Evolutionary conservation across 2,329 filamentous ascomycete genomes (phyloP).

Genomic region (Uncinocarpus reesii): DNA sequence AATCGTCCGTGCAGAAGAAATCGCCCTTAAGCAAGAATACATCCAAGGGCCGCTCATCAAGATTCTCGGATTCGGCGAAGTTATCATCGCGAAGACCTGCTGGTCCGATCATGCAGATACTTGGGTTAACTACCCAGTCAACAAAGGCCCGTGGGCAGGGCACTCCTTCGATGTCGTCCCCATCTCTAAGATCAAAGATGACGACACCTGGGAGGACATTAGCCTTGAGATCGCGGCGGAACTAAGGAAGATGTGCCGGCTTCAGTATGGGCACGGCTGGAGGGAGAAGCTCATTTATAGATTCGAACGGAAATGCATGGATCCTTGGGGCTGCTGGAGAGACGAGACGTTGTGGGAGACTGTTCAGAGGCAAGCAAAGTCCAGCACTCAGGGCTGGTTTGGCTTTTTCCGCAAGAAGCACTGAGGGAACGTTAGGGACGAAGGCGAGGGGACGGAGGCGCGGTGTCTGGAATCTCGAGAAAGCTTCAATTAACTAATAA

Average conservation of each 20-base stretch:
- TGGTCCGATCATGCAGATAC: slow-evolving; percentile 5
- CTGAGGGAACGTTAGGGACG: not conserved
- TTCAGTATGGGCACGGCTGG: slow-evolving; percentile 10
- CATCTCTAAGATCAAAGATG: slow-evolving; percentile 5
- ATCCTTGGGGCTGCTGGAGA: slow-evolving; percentile 10
- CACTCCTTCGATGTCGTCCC: slow-evolving; percentile 11
- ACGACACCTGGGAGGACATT: slow-evolving; percentile 11
- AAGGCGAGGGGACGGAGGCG: too few species aligned
- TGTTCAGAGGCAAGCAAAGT: slow-evolving; percentile 6
- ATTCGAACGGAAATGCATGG: slow-evolving; percentile 4
- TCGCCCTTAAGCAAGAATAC: slow-evolving; percentile 10
- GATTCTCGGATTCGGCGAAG: slow-evolving; percentile 10
- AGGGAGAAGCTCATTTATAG: slow-evolving; percentile 2
- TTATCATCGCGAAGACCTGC: slow-evolving; percentile 10
- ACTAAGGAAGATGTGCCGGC: slow-evolving; percentile 3
- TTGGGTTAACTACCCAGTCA: slow-evolving; percentile 2
- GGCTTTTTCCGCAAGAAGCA: not conserved
- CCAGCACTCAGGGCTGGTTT: not conserved
- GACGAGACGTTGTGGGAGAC: slow-evolving; percentile 9
- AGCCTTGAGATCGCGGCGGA: slow-evolving; percentile 3
- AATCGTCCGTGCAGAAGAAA: slow-evolving; percentile 7
- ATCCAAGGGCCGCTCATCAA: slow-evolving; percentile 13
- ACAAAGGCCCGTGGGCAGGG: slow-evolving; percentile 11
- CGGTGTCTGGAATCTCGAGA: slow-evolving; percentile 1
- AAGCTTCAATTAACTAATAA: not conserved